Evolutionary conservation across 768 basidiomycete genomes (phyloP), one percentile per base, ranked within the genome.

Genomic region (Mycena galopus): DNA sequence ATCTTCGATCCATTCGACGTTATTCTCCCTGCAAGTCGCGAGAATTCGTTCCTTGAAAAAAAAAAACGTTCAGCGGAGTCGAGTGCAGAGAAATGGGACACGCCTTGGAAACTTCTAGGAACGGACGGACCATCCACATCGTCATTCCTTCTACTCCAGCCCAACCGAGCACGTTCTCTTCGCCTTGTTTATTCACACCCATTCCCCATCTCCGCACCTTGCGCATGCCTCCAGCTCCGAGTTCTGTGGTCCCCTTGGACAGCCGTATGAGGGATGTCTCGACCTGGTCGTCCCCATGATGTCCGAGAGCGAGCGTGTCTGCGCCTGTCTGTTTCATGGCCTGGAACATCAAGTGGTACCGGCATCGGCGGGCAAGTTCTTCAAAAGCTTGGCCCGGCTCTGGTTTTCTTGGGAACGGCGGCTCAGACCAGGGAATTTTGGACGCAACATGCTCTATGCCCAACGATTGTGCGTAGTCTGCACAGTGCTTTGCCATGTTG

Each of bases 211-310:
- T 86, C 14, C 95, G 87, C 57, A 85, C 82, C 1, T 82, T 82
- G 47, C 87, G 85, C 92, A 96, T 96, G 4, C 92, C 94, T 14
- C 87, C 87, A 0, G 90, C 87, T 0, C 92, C 93, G 19, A 88
- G 65, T 51, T 81, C 78, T 3, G 88, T 85, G 7, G 91, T 91
- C 0, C 92, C 90, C 71, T 81, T 86, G 7, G 88, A 85, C 19
- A 92, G 78, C 7, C 95, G 89, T 86, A 95, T 90, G 62, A 96
- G 81, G 33, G 90, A 86, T 0, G 95, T 96, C 79, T 96, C 95
- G 12, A 95, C 87, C 78, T 96, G 94, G 78, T 96, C 95, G 77
- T 96, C 94, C 4, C 87, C 87, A 77, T 96, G 95, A 75, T 96
- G 95, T 0, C 88, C 95, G 59, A 92, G 86, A 0, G 92, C 92